These are phyloP conservation scores for Piper longum DNA, from an alignment of 164 flowering plant species.

Conservation along the genomic window DNA sequence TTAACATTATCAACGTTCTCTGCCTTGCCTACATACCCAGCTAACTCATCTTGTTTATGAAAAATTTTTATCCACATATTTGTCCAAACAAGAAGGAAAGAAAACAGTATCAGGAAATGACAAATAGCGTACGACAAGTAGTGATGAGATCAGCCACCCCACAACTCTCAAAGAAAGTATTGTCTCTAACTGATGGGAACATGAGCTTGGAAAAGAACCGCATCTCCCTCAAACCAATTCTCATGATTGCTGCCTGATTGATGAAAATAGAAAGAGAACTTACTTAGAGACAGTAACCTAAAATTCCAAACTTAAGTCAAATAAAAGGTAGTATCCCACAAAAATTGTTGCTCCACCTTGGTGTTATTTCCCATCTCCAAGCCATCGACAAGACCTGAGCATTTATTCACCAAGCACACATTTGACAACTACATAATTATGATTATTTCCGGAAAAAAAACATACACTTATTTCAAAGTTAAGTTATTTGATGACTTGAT, in stretches of 20 bases:
- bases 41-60: not conserved
- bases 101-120: not conserved
- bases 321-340: not conserved
- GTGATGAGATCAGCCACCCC: slow-evolving; percentile 96
- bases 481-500: not conserved
- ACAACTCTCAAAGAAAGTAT: slow-evolving; percentile 95
- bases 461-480: not conserved
- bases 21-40: not conserved
- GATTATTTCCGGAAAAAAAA: not conserved
- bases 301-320: not conserved
- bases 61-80: not conserved
- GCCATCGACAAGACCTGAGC: slow-evolving; percentile 86
- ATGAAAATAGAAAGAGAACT: not conserved
- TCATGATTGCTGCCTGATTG: slow-evolving; percentile 86
- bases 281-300: not conserved
- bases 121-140: slow-evolving; percentile 65
- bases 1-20: not conserved
- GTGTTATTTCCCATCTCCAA: slow-evolving; percentile 96
- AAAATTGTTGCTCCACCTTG: slow-evolving; percentile 30
- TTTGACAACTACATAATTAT: not conserved
- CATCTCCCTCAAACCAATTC: slow-evolving; percentile 93
- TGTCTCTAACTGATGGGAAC: slow-evolving; percentile 74
- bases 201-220: slow-evolving; percentile 76
- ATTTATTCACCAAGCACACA: not conserved
- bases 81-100: not conserved